Base-by-base conservation (phyloP, 352 stramenopile species). In the Phytophthora capsici region DNA sequence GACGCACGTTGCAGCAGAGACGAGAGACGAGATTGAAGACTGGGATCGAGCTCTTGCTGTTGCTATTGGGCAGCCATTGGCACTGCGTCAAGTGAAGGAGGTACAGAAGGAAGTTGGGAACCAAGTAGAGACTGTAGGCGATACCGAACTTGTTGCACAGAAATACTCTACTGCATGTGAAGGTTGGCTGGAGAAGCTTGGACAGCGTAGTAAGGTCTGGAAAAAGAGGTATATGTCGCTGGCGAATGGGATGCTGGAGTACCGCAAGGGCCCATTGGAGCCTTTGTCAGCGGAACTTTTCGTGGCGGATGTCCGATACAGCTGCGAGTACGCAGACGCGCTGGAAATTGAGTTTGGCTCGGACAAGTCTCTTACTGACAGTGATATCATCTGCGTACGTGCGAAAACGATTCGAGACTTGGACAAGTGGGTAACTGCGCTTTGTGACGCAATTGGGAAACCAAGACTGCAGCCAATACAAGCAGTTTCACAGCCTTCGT, bases 151-250 rank as follows among this genome's bases (percentile, higher is more conserved):
- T 14, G 20, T 75, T 14, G 44, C 61, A 25, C 52, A 34, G 41
- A 76, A 71, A 28, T 56, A 73, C 16, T 65, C 58, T 2, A 57
- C 64, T 3, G 26, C 60, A 36, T 79, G 71, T 48, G 82, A 90
- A 67, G 82, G 84, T 5, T 93, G 80, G 80, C 63, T 93, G 25
- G 58, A 86, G 23, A 89, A 89, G 49, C 70, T 84, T 28, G 78
- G 80, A 20, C 71, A 76, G 32, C 43, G 34, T 4, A 77, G 68
- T 10, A 75, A 72, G 8, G 58, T 76, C n/a, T 93, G 84, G 84
- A 82, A 83, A 37, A 71, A 76, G 38, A 73, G 81, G 2, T 93
- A 88, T 52, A 88, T 93, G 58, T 71, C 79, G 20, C 63, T 93
- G 6, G 67, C 74, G 13, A 80, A 84, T 22, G 63, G 75, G 0